A percentile compares a stretch with the other conserved stretches of the same genome.
Conservation (phyloP, 768 basidiomycete genomes). For the Candolleomyces efflorescens region DNA sequence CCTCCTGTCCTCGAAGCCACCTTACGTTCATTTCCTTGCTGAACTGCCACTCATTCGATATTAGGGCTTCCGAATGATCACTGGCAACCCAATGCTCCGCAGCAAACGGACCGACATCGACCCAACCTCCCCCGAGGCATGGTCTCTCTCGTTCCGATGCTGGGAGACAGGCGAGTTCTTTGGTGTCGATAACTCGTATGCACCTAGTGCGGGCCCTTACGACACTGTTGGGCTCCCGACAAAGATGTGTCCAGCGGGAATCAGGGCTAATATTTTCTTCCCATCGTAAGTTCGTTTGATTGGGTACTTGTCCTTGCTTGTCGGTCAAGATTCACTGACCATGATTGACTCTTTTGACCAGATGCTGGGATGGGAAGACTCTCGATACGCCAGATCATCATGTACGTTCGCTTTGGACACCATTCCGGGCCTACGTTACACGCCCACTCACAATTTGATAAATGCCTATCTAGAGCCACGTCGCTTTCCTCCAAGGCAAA, state of each 20-base stretch:
- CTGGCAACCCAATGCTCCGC: constrained; percentile 1
- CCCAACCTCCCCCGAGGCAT: not conserved
- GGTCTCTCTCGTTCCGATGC: not conserved
- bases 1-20: not conserved
- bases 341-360: not conserved
- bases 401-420: not conserved
- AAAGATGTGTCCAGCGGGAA: not conserved
- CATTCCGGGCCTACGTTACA: not conserved
- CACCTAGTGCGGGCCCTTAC: not conserved
- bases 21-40: not conserved
- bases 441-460: not conserved
- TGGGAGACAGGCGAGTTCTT: constrained; percentile 4
- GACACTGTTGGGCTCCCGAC: not conserved
- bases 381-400: constrained; percentile 6
- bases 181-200: constrained; percentile 1
- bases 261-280: constrained; percentile 1
- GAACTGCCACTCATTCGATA: not conserved
- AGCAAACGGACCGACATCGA: not conserved
- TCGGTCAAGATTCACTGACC: not conserved
- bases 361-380: constrained; percentile 8
- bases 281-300: not conserved
- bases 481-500: constrained; percentile 6
- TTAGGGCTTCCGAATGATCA: constrained; percentile 4
- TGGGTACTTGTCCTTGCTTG: not conserved
- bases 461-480: constrained; percentile 4